Base-by-base conservation (phyloP, 176 grass and related monocot species). In the Rhynchospora pubera region DNA sequence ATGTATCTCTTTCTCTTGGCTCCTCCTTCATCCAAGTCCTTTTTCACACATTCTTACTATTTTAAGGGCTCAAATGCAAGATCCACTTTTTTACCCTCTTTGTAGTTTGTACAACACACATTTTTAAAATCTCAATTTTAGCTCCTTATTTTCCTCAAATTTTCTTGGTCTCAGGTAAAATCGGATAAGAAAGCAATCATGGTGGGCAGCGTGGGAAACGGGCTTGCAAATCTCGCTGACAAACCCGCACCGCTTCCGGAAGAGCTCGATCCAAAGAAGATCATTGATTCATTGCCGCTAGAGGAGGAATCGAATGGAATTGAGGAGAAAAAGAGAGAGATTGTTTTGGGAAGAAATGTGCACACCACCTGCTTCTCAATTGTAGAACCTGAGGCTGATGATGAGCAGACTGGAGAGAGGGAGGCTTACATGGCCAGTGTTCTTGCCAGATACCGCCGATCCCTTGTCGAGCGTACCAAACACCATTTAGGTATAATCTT, bases 351-450 rank as follows among this genome's bases (percentile, higher is more conserved):
- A 78, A 86, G 89, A 85, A 93, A 97, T 83, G 62, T 94, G 65
- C 94, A 91, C 94, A 91, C 72, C 44, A 46, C 56, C 71, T 94
- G 85, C 71, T 92, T 94, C 78, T 66, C 86, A 8, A 85, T 97
- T 30, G 89, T 89, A 63, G 89, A 97, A 82, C 93, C 91, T 2
- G 92, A 97, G 83, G 88, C 70, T n/a, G 91, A 97, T 79, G 93
- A 97, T 67, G 93, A 97, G 76, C 62, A 80, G 42, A 97, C 93
- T 57, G 93, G 93, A 43, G 91, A 93, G 85, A 51, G 91, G 15
- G 91, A 97, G 81, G 93, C 87, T 21, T 74, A 82, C 82, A 97
- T 97, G 93, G 91, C 91, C 23, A 93, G 91, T 84, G 93, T 97
- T 23, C 91, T 97, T 62, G 93, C 91, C 64, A 78, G 86, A 63